Conservation (phyloP, 371 early-diverging fungal species). For the Blakeslea trispora region DNA sequence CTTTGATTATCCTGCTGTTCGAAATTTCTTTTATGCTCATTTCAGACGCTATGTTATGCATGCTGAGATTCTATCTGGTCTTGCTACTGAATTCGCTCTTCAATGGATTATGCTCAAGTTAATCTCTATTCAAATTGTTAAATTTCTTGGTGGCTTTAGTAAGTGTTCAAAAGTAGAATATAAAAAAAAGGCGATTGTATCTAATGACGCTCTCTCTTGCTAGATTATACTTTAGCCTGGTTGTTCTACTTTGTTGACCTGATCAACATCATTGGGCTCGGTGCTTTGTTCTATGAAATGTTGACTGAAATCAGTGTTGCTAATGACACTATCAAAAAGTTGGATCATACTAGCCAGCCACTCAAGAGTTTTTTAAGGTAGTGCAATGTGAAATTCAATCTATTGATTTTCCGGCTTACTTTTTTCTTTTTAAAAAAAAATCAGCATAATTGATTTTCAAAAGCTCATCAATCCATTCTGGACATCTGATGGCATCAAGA, state of each 20-base stretch:
- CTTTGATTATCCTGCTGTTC: not conserved
- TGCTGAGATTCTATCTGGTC: not conserved
- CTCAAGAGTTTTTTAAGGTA: conserved; percentile 22
- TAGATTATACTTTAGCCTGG: conserved; percentile 26
- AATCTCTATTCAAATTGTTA: conserved; percentile 13
- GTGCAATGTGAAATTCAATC: no score
- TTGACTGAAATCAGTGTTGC: conserved; percentile 17
- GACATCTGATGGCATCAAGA: conserved; percentile 37
- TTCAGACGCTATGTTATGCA: not conserved
- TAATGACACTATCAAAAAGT: conserved; percentile 9
- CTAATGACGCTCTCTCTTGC: no score
- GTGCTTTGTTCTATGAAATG: conserved; percentile 28
- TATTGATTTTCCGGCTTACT: no score
- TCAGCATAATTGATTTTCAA: conserved; percentile 9
- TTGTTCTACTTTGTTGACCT: conserved; percentile 26
- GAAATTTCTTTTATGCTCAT: not conserved
- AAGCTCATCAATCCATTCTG: conserved; percentile 51
- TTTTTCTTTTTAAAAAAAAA: no score
- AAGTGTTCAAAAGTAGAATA: conserved; percentile 11
- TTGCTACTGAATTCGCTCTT: not conserved
- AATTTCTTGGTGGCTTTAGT: conserved; percentile 28
- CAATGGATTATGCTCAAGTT: conserved; percentile 12
- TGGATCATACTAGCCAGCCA: conserved; percentile 11
- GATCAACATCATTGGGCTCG: conserved; percentile 21
- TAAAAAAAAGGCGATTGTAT: no score